Evolutionary conservation across 2,329 filamentous ascomycete genomes (phyloP).

Genomic region (Tricladium varicosporioides): DNA sequence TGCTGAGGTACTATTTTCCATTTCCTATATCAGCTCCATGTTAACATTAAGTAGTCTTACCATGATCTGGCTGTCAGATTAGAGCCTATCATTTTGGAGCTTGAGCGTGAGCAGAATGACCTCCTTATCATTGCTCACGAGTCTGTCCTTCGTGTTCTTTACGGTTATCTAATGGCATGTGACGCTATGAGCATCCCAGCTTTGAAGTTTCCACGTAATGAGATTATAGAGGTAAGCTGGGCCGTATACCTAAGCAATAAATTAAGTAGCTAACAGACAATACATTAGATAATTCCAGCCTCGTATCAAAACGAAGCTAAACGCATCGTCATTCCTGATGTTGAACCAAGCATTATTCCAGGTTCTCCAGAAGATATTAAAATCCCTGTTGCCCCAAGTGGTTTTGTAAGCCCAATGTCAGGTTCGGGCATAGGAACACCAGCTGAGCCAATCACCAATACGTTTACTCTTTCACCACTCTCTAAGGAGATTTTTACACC

Average conservation of each 20-base stretch:
- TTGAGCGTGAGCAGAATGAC: constrained; percentile 95
- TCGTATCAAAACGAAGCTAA: constrained; percentile 96
- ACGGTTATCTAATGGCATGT: constrained; percentile 98
- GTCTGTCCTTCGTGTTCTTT: constrained; percentile 93
- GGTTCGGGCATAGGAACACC: constrained; percentile 26
- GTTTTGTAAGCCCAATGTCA: constrained; percentile 33
- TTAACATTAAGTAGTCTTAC: constrained; percentile 67
- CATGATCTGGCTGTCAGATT: constrained; percentile 97
- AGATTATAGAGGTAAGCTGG: constrained; percentile 79
- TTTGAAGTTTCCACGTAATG: constrained; percentile 89
- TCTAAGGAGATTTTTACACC: not conserved
- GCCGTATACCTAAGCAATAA: not conserved
- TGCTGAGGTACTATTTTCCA: constrained; percentile 67
- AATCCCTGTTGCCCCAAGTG: constrained; percentile 68
- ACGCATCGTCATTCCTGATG: constrained; percentile 77
- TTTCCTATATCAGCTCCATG: constrained; percentile 8
- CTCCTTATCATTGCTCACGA: constrained; percentile 98
- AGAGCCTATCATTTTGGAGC: constrained; percentile 94
- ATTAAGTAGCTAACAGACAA: constrained; percentile 2
- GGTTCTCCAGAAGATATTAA: constrained; percentile 78
- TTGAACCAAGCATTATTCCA: constrained; percentile 64
- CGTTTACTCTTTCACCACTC: not conserved
- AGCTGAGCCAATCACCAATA: constrained; percentile 13
- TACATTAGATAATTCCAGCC: constrained; percentile 75
- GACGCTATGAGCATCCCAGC: constrained; percentile 92